Evolutionary conservation across 495 filamentous ascomycete species (phyloP).

Genomic region (Hypoxylon lenormandii): DNA sequence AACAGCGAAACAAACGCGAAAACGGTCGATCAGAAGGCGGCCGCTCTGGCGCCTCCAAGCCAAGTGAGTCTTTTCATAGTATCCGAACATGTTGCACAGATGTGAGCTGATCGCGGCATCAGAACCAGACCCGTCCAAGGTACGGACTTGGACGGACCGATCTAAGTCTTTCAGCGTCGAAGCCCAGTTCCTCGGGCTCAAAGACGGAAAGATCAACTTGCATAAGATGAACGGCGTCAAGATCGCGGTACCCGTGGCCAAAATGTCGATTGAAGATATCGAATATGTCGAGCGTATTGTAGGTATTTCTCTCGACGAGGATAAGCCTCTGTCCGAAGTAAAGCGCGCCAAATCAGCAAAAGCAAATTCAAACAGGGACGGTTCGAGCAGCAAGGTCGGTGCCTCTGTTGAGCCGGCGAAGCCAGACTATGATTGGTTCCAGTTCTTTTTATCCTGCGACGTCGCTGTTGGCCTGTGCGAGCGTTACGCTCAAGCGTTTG

Average conservation of each 20-base stretch:
- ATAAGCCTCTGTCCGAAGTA: conserved; percentile 91
- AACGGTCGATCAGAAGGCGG: conserved; percentile 65
- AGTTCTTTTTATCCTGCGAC: conserved; percentile 93
- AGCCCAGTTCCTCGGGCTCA: conserved; percentile 92
- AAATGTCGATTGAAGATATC: conserved; percentile 94
- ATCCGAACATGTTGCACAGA: not conserved
- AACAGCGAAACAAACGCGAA: conserved; percentile 78
- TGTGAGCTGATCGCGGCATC: conserved; percentile 2
- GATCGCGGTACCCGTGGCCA: conserved; percentile 92
- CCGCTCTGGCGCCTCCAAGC: conserved; percentile 67
- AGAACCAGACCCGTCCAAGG: conserved; percentile 87
- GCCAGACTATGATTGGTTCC: conserved; percentile 95
- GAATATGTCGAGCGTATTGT: conserved; percentile 91
- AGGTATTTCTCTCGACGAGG: conserved; percentile 91
- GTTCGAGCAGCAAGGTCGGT: conserved; percentile 53
- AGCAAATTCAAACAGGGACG: conserved; percentile 37
- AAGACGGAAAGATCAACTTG: conserved; percentile 95
- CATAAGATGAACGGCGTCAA: conserved; percentile 98
- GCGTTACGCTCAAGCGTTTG: conserved; percentile 88
- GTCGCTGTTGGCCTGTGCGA: conserved; percentile 92
- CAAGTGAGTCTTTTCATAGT: conserved; percentile 71
- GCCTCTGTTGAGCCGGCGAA: conserved; percentile 70
- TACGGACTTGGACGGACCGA: conserved; percentile 92
- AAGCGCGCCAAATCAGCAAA: conserved; percentile 58
- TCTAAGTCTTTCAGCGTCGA: conserved; percentile 97